Evolutionary conservation across 257 asterid genomes (phyloP).

Genomic region (Nicotiana tomentosiformis): DNA sequence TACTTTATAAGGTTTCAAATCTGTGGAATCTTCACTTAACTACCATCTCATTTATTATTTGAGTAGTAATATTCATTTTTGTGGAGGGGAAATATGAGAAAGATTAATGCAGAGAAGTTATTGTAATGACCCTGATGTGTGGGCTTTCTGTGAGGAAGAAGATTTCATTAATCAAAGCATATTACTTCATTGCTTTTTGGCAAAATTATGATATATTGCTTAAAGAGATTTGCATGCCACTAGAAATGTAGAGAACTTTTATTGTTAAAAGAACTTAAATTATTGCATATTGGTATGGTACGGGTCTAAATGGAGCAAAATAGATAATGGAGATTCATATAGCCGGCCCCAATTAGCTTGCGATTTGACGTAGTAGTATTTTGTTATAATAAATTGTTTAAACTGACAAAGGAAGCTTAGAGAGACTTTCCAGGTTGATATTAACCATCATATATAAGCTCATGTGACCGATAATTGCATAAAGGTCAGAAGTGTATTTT

Average conservation of each 20-base stretch:
- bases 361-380: not conserved
- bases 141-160: not conserved
- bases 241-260: not conserved
- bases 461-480: not conserved
- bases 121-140: not conserved
- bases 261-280: not conserved
- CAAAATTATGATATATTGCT: not conserved
- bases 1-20: not conserved
- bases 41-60: not conserved
- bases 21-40: not conserved
- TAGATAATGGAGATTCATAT: not conserved
- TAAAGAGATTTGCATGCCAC: not conserved
- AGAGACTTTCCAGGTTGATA: not conserved
- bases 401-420: not conserved
- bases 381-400: not conserved
- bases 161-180: not conserved
- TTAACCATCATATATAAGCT: not conserved
- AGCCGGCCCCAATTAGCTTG: not conserved
- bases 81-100: not conserved
- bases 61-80: not conserved
- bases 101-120: not conserved
- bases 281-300: not conserved
- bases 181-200: not conserved
- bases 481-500: not conserved
- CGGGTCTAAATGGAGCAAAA: not conserved